These are phyloP conservation scores for Colletotrichum salicis DNA, from an alignment of 2,329 filamentous ascomycete species.

Conservation along the genomic window DNA sequence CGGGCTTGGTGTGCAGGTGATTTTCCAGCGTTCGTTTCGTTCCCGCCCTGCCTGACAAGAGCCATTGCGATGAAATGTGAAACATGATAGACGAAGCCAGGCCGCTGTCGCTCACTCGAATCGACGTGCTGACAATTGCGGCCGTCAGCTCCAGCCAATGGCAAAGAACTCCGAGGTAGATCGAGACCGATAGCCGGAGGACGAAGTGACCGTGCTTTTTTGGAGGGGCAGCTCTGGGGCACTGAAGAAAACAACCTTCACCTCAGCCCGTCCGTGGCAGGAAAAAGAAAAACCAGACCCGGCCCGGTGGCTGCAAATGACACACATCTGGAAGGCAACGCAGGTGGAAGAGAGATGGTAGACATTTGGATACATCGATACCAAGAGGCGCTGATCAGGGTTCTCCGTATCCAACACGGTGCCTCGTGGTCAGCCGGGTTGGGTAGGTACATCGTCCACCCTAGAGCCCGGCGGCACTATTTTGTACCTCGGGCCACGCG, in stretches of 20 bases:
- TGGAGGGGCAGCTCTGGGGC: not conserved
- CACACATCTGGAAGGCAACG: constrained; percentile 1
- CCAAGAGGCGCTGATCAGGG: constrained; percentile 28
- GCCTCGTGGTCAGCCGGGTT: constrained; percentile 14
- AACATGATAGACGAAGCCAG: constrained; percentile 10
- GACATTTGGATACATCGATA: constrained; percentile 13
- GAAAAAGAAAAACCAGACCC: constrained; percentile 13
- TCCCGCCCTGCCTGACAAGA: not conserved
- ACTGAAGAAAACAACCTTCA: not conserved
- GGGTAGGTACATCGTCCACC: constrained; percentile 20
- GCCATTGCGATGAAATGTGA: constrained; percentile 14
- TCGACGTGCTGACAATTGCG: constrained; percentile 14
- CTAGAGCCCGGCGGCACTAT: not conserved
- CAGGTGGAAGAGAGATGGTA: not conserved
- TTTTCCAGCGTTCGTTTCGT: not conserved
- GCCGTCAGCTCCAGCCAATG: constrained; percentile 14
- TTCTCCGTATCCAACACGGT: constrained; percentile 26
- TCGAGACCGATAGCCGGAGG: constrained; percentile 32
- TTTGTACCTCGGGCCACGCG: constrained; percentile 21
- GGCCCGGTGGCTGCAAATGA: constrained; percentile 5
- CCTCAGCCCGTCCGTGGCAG: not conserved
- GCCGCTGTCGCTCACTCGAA: constrained; percentile 26
- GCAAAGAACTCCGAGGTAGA: not conserved
- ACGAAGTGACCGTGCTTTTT: not conserved
- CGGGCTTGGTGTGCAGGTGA: no score